Conservation (phyloP, 2,329 filamentous ascomycete species). For the Aspergillus bombycis region DNA sequence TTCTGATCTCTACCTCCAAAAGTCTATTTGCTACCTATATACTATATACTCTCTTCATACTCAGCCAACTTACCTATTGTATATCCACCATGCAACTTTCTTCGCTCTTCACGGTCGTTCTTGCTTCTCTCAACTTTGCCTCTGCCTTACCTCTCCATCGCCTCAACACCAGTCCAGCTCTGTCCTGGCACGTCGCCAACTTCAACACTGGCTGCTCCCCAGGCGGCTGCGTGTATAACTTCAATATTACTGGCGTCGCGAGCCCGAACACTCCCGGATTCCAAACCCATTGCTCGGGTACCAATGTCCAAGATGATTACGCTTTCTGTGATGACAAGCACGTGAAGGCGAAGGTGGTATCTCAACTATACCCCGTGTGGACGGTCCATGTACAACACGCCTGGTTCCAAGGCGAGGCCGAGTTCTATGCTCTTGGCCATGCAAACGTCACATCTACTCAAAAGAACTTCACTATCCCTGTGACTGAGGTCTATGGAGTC, state of each 20-base stretch:
- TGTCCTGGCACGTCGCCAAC: constrained; percentile 37
- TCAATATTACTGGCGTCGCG: constrained; percentile 32
- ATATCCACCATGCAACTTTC: constrained; percentile 34
- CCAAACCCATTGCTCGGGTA: constrained; percentile 38
- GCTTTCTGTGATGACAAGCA: constrained; percentile 29
- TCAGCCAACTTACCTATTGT: not conserved
- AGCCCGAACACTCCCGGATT: constrained; percentile 37
- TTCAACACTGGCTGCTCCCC: constrained; percentile 37
- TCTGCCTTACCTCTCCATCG: constrained; percentile 22
- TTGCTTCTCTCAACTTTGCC: constrained; percentile 28
- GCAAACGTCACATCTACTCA: constrained; percentile 27
- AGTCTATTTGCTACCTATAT: not conserved
- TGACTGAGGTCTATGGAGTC: constrained; percentile 30
- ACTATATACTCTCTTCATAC: not conserved
- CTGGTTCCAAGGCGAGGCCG: constrained; percentile 26
- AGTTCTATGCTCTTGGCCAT: constrained; percentile 24
- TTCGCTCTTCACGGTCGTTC: constrained; percentile 25
- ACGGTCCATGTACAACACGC: constrained; percentile 32
- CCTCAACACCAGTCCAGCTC: constrained; percentile 13
- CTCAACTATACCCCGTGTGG: constrained; percentile 27
- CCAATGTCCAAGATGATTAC: constrained; percentile 24
- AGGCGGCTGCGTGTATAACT: constrained; percentile 37
- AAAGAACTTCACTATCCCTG: constrained; percentile 26
- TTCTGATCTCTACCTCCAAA: not conserved
- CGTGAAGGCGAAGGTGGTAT: constrained; percentile 25